Percentiles rank a stretch among this genome's conserved stretches.
Conservation (phyloP, 129 eudicot genomes). For the Solidago caesia region DNA sequence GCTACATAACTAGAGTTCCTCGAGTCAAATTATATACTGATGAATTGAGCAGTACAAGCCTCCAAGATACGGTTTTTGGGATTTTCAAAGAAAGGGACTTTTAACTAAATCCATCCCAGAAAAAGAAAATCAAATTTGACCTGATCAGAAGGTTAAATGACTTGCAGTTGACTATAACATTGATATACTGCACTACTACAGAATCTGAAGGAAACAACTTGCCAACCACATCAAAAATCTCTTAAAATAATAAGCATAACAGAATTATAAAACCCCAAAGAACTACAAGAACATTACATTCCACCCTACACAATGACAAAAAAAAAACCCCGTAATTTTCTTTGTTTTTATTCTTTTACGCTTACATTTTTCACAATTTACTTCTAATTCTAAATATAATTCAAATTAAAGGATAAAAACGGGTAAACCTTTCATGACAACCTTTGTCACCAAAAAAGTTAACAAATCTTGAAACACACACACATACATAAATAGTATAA, state of each 20-base stretch:
- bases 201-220: constrained; percentile 2
- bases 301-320: too few species aligned
- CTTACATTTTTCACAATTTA: constrained; percentile 4
- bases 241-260: not conserved
- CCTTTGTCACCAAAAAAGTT: constrained; percentile 28
- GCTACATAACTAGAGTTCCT: not conserved
- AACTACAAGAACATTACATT: too few species aligned
- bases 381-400: not conserved
- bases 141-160: constrained; percentile 13
- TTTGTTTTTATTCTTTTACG: not conserved
- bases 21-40: not conserved
- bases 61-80: not conserved
- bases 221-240: not conserved
- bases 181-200: not conserved
- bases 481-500: not conserved
- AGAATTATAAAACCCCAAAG: not conserved
- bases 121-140: not conserved
- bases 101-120: too few species aligned
- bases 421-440: constrained; percentile 18
- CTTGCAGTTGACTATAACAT: constrained; percentile 5
- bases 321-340: not conserved
- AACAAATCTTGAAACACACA: constrained; percentile 28
- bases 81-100: not conserved
- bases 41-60: not conserved
- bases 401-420: too few species aligned